phyloP scores from a whole-genome alignment of 2,329 filamentous ascomycete genomes.

The Pezicula carpinea region DNA sequence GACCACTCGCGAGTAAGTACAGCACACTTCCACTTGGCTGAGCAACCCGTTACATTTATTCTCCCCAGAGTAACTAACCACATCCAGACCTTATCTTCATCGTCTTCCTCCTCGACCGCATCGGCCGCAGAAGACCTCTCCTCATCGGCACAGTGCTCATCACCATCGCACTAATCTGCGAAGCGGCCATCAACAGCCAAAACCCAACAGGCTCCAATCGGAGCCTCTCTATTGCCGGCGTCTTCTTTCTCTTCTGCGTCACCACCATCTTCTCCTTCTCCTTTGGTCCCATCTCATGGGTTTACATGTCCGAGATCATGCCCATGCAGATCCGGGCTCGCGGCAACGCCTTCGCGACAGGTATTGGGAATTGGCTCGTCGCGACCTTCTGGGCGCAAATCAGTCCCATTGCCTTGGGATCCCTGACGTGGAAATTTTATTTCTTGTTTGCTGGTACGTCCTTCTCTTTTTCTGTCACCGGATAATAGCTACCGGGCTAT shows the following conservation, averaged over 20 bases:
- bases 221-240: slow-evolving; percentile 46
- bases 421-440: slow-evolving; percentile 47
- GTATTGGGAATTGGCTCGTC: slow-evolving; percentile 49
- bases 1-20: no score
- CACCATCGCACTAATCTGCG: slow-evolving; percentile 42
- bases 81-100: slow-evolving; percentile 42
- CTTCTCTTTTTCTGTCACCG: slow-evolving; percentile 42
- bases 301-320: slow-evolving; percentile 55
- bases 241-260: slow-evolving; percentile 52
- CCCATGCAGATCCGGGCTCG: slow-evolving; percentile 55
- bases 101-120: slow-evolving; percentile 24
- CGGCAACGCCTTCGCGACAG: slow-evolving; percentile 55
- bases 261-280: slow-evolving; percentile 28
- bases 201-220: slow-evolving; percentile 38
- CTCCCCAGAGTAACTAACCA: no score
- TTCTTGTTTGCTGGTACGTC: no score
- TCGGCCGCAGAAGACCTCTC: slow-evolving; percentile 30
- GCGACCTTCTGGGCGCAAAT: slow-evolving; percentile 51
- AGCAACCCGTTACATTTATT: no score
- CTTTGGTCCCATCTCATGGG: slow-evolving; percentile 54
- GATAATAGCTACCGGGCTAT: slow-evolving; percentile 28
- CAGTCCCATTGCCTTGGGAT: slow-evolving; percentile 51
- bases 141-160: slow-evolving; percentile 45
- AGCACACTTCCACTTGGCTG: no score
- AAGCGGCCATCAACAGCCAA: not conserved